Evolutionary conservation across 208 protist species (phyloP), one percentile per base, ranked within the genome.

Genomic region (Leishmania lainsoni): DNA sequence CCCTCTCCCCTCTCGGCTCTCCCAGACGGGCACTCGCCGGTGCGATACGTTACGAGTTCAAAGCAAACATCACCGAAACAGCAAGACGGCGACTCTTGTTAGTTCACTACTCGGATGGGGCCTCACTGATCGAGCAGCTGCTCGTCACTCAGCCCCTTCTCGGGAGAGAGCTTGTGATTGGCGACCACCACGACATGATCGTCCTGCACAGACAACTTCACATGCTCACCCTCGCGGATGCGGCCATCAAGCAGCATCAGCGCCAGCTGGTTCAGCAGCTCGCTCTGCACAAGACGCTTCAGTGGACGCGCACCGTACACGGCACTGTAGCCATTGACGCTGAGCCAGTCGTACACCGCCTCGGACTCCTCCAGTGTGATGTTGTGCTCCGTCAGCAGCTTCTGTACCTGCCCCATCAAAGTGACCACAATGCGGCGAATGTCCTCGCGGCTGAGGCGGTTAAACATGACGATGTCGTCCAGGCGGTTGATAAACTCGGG

Each of bases 401-500:
- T 79, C 77, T 61, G 76, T 54, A 99, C 79, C 79, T 92, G 79
- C 29, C 83, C 78, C 51, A 99, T 89, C 81, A 99, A 94, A 4
- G 99, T 77, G n/a, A 94, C 83, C 9, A 99, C 91, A 77, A 99
- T 99, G 20, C 83, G 72, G 29, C 89, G 83, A 22, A 99, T 94
- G 77, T 98, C 83, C 10, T 78, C 65, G 42, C 91, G 86, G 48
- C 81, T 83, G n/a, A 99, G 92, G 54, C 92, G 95, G 86, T 96
- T 98, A 84, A 99, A 99, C 75, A 99, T 90, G 51, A 99, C 90
- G 49, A 99, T 98, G 79, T 99, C 98, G 89, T 99, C 99, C 0
- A 99, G 83, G 61, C 99, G 96, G 91, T 99, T 99, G 75, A 99
- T 94, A 82, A 99, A 99, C 89, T 99, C 99, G 20, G 99, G 99